Base-by-base conservation (phyloP, 2,329 filamentous ascomycete genomes). In the Microcera coccophila region DNA sequence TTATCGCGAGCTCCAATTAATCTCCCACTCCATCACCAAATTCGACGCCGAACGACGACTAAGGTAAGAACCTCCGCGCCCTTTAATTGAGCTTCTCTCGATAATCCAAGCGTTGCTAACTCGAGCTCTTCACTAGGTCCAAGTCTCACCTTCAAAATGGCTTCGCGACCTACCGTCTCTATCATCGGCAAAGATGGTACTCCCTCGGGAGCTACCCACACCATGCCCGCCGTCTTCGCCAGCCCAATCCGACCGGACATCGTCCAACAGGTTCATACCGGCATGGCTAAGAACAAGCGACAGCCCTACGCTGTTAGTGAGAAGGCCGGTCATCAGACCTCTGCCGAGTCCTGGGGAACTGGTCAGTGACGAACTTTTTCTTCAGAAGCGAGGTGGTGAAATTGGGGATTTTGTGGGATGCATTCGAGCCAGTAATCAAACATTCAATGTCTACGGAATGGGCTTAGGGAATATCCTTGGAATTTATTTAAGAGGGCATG, bases 281-380 rank as follows among this genome's bases (percentile, higher is more conserved):
- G 93, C 68, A 94, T 98, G 81, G 91, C 91, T 72, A 98, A 98
- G 89, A 98, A 98, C 85, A 96, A 95, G 85, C 87, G 93, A 73
- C 93, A 98, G 68, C 90, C 93, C 63, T 98, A 98, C 75, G 84
- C 93, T 68, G 93, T 98, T 81, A 95, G 90, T 85, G 91, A 97
- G 87, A 98, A 98, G 87, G 93, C 93, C 70, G 93, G 93, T 80
- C 93, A 98, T 80, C 93, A 98, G 81, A 98, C 93, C 71, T 95
- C 89, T 76, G 93, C 93, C 71, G 93, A 98, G 83, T 98, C 94
- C 62, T 98, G 93, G 93, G 91, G 91, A 85, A 97, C 91, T 79
- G 91, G 89, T 94, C 73, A 76, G 86, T 85, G 61, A 48, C 16
- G 49, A 26, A 35, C 15, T 45, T 41, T 40, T 45, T 54, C 42